These are phyloP conservation scores for Amaranthus hypochondriacus DNA, from an alignment of 148 eudicot genomes.

Conservation along the genomic window DNA sequence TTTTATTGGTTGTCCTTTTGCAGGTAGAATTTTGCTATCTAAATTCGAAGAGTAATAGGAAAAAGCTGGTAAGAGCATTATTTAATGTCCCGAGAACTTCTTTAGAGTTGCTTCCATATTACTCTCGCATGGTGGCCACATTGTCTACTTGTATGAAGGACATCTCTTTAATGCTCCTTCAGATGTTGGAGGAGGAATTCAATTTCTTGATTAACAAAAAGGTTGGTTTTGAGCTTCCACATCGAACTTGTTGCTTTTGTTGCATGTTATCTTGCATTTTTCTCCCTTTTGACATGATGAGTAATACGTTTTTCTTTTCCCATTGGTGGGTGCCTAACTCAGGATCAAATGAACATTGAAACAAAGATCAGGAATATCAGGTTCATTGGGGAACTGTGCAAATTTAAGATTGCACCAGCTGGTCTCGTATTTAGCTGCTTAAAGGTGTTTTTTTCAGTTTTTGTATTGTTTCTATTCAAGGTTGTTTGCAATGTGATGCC, in stretches of 20 bases:
- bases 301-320: neutral
- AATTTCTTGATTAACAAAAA: slow-evolving; percentile 80
- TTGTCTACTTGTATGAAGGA: slow-evolving; percentile 96
- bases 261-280: neutral
- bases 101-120: slow-evolving; percentile 83
- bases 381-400: slow-evolving; percentile 96
- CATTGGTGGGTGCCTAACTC: slow-evolving; percentile 14
- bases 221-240: slow-evolving; percentile 37
- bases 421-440: slow-evolving; percentile 79
- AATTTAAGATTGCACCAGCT: slow-evolving; percentile 82
- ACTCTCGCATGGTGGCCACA: slow-evolving; percentile 96
- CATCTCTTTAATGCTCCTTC: slow-evolving; percentile 74
- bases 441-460: slow-evolving; percentile 46
- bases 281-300: neutral
- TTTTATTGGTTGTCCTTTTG: slow-evolving; percentile 14
- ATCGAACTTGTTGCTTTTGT: neutral
- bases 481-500: neutral
- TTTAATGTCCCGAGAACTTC: slow-evolving; percentile 95
- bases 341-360: slow-evolving; percentile 99
- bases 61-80: slow-evolving; percentile 90
- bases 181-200: slow-evolving; percentile 93
- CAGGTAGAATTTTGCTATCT: slow-evolving; percentile 97
- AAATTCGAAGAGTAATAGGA: slow-evolving; percentile 78
- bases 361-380: slow-evolving; percentile 90
- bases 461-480: neutral